A percentile compares a stretch with the other conserved stretches of the same genome.
These are phyloP conservation scores for Cladophialophora chaetospira DNA, from an alignment of 2,329 filamentous ascomycete species.

Conservation along the genomic window DNA sequence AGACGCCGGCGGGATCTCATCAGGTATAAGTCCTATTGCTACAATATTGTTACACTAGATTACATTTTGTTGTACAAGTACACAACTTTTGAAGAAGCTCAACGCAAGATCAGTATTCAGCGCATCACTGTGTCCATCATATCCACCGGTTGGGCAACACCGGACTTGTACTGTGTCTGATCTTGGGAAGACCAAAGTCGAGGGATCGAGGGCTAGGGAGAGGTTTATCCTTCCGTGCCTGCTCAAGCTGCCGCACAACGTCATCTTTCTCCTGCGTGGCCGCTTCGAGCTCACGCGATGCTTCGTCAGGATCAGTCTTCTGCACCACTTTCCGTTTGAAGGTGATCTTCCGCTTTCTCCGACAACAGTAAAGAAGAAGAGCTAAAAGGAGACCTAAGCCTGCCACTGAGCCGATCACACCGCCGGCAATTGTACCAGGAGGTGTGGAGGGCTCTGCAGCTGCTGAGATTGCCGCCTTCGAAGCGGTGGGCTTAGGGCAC, in stretches of 20 bases:
- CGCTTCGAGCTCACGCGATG: slow-evolving; percentile 1
- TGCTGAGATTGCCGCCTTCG: neutral
- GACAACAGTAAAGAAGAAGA: slow-evolving; percentile 22
- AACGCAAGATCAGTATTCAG: neutral
- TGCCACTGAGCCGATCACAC: slow-evolving; percentile 25
- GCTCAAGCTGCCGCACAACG: slow-evolving; percentile 15
- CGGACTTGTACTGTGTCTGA: slow-evolving; percentile 13
- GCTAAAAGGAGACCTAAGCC: slow-evolving; percentile 23
- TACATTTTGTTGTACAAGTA: neutral
- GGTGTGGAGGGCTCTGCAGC: neutral
- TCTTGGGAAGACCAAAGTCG: slow-evolving; percentile 24
- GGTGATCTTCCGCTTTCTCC: slow-evolving; percentile 21
- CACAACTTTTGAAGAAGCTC: neutral
- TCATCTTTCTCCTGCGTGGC: slow-evolving; percentile 11
- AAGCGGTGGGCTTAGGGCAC: slow-evolving; percentile 10
- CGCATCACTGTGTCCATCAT: neutral
- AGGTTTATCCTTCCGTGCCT: neutral
- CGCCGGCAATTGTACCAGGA: slow-evolving; percentile 24
- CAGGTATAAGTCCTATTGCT: neutral
- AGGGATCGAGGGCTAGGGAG: slow-evolving; percentile 18
- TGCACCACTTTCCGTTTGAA: slow-evolving; percentile 21
- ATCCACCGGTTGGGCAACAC: slow-evolving; percentile 20
- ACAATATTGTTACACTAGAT: neutral
- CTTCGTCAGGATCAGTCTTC: slow-evolving; percentile 11
- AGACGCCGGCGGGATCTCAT: too few species aligned